Evolutionary conservation across 176 grass and related monocot species (phyloP).

Genomic region (Oropetium thomaeum): DNA sequence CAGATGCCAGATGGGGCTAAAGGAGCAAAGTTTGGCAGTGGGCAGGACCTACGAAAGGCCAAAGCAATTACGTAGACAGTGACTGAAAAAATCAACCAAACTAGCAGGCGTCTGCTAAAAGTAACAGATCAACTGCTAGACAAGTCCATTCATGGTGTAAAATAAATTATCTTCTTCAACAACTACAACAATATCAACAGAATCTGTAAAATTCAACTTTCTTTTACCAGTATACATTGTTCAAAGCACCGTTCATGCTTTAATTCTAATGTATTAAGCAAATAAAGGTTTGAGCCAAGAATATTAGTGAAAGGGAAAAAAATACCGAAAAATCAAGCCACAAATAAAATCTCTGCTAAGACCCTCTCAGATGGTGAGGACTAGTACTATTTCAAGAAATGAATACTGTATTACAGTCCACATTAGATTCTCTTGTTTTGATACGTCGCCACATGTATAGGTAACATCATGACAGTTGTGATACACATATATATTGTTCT

Average conservation of each 20-base stretch:
- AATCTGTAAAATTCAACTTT: background rate
- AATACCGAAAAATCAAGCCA: background rate
- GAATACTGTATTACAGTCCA: background rate
- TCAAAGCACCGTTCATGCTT: background rate
- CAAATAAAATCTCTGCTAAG: background rate
- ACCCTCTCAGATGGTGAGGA: background rate
- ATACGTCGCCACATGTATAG: background rate
- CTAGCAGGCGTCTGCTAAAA: background rate
- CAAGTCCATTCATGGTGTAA: background rate
- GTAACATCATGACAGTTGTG: background rate
- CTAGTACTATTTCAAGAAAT: background rate
- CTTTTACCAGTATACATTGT: slow-evolving; percentile 9
- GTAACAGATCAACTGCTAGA: background rate
- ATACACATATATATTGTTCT: background rate
- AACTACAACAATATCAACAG: slow-evolving; percentile 25
- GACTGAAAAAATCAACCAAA: slow-evolving; percentile 8
- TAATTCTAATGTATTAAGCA: background rate
- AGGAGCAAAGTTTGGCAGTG: background rate
- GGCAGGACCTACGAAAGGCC: slow-evolving; percentile 9
- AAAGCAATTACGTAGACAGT: slow-evolving; percentile 26
- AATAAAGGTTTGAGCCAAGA: too few relatives aligned
- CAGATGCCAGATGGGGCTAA: background rate
- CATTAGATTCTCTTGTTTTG: too few relatives aligned
- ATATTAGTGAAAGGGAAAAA: background rate
- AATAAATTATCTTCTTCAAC: slow-evolving; percentile 8